Base-by-base conservation (phyloP, 2,329 filamentous ascomycete species). In the Microdochium trichocladiopsis region DNA sequence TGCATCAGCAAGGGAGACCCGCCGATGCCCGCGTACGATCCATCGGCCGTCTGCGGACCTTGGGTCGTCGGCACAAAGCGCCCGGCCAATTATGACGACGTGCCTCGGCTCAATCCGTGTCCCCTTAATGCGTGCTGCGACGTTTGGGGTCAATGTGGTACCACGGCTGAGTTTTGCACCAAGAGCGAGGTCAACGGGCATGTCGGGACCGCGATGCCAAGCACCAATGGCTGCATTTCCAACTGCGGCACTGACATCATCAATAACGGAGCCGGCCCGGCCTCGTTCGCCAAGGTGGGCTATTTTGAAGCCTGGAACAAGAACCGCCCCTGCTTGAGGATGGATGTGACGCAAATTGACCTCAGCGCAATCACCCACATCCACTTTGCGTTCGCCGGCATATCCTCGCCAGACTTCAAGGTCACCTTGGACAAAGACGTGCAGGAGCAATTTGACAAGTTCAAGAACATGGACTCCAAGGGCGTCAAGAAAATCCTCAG, bases 241-340 rank as follows among this genome's bases (percentile, higher is more conserved):
- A 68, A 68, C 55, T 69, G 67, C 50, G 66, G 67, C 2, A 58
- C 51, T 11, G 57, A 63, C 1, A 61, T 68, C 24, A 50, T 63
- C 18, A 43, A 52, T 10, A 53, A 58, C 0, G 47, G 22, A 1
- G 48, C 31, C 3, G 50, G 28, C 2, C 43, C 52, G 12, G 16
- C 14, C 22, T 31, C 43, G 11, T 37, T 50, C 41, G 22, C 16
- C 10, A 28, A 22, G 8, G 49, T 69, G 21, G 66, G 52, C 16
- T 70, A 65, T 61, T 73, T 63, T 53, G 65, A 73, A 51, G 63
- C 56, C 1, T 73, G 55, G n/a, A 66, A 67, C 52, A 37, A 54
- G 9, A 52, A 66, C 16, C 61, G 70, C 0, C 24, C 56, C 0
- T 72, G 69, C 47, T 49, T 69, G 0, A 50, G 65, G 23, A 63